Conservation (phyloP, 1,284 basidiomycete species). For the Lentinula novae-zelandiae region DNA sequence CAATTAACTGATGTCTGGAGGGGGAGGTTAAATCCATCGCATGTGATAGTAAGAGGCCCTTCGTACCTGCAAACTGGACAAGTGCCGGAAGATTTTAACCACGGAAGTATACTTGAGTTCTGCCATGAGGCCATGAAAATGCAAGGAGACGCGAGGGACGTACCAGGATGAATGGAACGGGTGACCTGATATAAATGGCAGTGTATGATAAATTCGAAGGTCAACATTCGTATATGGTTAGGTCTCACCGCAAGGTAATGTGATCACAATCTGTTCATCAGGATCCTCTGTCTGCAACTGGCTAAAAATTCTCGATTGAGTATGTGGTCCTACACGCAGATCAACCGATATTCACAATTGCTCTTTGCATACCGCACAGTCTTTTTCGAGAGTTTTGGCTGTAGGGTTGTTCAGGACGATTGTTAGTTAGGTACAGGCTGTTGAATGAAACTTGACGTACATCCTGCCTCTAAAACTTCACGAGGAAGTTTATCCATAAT, state of each 20-base stretch:
- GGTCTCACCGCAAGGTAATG: constrained; percentile 60
- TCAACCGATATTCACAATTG: constrained; percentile 39
- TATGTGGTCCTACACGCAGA: not conserved
- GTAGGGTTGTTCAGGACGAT: not conserved
- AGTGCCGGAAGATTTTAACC: constrained; percentile 80
- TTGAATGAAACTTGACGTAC: constrained; percentile 36
- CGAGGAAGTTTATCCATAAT: constrained; percentile 59
- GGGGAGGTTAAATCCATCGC: constrained; percentile 6
- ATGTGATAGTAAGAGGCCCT: not conserved
- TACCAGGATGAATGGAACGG: constrained; percentile 70
- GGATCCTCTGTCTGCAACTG: constrained; percentile 62
- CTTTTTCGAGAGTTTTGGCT: constrained; percentile 60
- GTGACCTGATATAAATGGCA: constrained; percentile 31
- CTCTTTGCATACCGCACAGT: constrained; percentile 80
- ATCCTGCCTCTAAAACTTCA: constrained; percentile 56
- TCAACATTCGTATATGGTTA: not conserved
- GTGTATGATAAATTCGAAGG: not conserved
- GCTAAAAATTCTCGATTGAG: constrained; percentile 2
- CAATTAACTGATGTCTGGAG: constrained; percentile 48
- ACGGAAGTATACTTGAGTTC: constrained; percentile 58
- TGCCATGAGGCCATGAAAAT: not conserved
- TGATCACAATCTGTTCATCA: constrained; percentile 65
- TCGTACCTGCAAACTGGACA: constrained; percentile 80
- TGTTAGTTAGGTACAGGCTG: not conserved
- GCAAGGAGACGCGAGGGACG: not conserved